Base-by-base conservation (phyloP, 768 basidiomycete genomes). In the Asterophora parasitica region DNA sequence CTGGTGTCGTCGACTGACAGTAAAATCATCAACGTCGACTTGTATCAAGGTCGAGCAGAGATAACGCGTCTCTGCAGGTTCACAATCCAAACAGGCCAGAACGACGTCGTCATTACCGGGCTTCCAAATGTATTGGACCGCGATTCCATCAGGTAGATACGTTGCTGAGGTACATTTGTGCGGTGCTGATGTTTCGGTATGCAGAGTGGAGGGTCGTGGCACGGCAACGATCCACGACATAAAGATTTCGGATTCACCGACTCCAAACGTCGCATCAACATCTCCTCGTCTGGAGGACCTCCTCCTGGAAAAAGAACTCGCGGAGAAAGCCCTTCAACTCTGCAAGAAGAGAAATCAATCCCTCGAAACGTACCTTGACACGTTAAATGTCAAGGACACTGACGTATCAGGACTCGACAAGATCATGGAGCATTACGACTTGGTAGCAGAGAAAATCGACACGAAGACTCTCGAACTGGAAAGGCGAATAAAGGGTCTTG, bases 11-110 rank as follows among this genome's bases (percentile, higher is more conserved):
- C 48, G 7, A 28, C 54, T n/a, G 60, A 65, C 51, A 63, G 69
- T 52, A 65, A 65, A 44, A 66, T 73, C 41, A 50, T 54, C 23
- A 53, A 54, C 7, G 68, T 71, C 33, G 64, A 57, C 52, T 44
- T 73, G 8, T 72, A 72, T 55, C 56, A 65, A 12, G 57, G 57
- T 6, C 62, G 65, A 19, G 72, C 72, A 32, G 70, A 73, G 47
- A 57, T 73, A 15, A 67, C 67, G 0, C 64, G 71, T 9, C 36
- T 63, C 10, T 68, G 64, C 56, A 63, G 57, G 36, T 60, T 72
- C 41, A 43, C 32, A 13, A 46, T 58, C 6, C 28, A 10, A 30
- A 30, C 5, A 10, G 28, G 28, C 28, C 28, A 30, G 28, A 30
- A 30, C 10, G 6, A 30, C 5, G 28, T 30, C 5, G 10, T 10